A percentile compares a stretch with the other conserved stretches of the same genome.
phyloP scores from a whole-genome alignment of 2,329 filamentous ascomycete genomes.

The Penicillium italicum region DNA sequence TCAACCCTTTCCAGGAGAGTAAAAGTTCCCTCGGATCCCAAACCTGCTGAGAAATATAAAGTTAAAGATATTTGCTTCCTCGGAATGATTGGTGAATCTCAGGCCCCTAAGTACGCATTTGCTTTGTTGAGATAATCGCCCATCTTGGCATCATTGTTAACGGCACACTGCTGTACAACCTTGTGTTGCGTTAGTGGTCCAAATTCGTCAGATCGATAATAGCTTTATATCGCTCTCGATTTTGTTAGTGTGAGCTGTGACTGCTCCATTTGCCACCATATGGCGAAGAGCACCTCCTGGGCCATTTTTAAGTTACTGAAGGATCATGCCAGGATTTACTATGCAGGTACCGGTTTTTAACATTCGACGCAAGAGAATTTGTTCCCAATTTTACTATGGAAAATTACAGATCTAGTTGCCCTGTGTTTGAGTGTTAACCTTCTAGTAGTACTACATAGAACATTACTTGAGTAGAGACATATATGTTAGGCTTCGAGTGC shows the following conservation, averaged over 20 bases:
- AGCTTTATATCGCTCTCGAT: neutral
- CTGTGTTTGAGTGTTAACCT: neutral
- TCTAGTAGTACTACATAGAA: neutral
- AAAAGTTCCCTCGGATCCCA: constrained; percentile 33
- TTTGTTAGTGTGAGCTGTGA: neutral
- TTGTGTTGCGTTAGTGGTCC: neutral
- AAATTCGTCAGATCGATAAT: neutral
- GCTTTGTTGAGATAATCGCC: too few species aligned
- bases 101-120: too few species aligned
- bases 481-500: too few species aligned
- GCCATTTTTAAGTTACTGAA: neutral
- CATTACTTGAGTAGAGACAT: neutral
- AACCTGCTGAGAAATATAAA: constrained; percentile 31
- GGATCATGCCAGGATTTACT: neutral
- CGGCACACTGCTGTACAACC: neutral
- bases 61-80: constrained; percentile 28
- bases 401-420: neutral
- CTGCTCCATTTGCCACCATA: neutral
- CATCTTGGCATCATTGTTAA: neutral
- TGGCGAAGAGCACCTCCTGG: constrained; percentile 8
- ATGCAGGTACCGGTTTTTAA: neutral
- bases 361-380: too few species aligned
- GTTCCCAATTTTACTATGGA: neutral
- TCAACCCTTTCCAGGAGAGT: constrained; percentile 21
- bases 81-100: constrained; percentile 42